Evolutionary conservation across 1,284 basidiomycete species (phyloP), one percentile per base, ranked within the genome.

Genomic region (Macrocystidia cucumis): DNA sequence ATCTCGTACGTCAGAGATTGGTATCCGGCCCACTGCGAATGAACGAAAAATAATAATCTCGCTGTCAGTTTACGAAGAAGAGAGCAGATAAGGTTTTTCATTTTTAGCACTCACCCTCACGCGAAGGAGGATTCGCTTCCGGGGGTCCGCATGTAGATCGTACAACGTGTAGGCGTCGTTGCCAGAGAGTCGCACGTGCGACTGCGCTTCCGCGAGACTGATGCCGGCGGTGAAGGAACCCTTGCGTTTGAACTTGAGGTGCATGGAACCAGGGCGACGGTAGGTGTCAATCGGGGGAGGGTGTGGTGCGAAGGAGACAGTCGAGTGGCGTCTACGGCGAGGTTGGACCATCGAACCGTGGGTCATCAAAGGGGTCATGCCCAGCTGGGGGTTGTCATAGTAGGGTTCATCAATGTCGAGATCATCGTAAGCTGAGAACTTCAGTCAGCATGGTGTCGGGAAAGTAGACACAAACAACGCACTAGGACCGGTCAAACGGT

Each of bases 211-310:
- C 4, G 64, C 66, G 11, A 86, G 67, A 13, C 69, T 72, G 47
- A 86, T 70, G 5, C 82, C 82, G n/a, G 71, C 65, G 26, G 67
- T 60, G 46, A 77, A 71, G 5, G 72, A 63, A 16, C 77, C 78
- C 61, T 80, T 83, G 51, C 75, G 69, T 54, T 79, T 82, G 60
- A 86, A 86, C 52, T 80, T 83, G 45, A 86, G 62, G 27, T 72
- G 57, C 18, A 66, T 55, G 1, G 66, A 62, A 45, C 66, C 67
- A 14, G 67, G 62, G 17, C 62, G 57, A 17, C 62, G 67, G 47
- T 65, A 69, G 16, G 56, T 48, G 41, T 70, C 72, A 40, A 62
- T 46, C 20, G 55, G 50, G 31, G 56, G 56, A 9, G 61, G 62
- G 20, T 54, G 60, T 25, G 63, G 52, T 13, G 58, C 51, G 43